phyloP scores from a whole-genome alignment of 768 basidiomycete species.

The Boletus barrowsii region DNA sequence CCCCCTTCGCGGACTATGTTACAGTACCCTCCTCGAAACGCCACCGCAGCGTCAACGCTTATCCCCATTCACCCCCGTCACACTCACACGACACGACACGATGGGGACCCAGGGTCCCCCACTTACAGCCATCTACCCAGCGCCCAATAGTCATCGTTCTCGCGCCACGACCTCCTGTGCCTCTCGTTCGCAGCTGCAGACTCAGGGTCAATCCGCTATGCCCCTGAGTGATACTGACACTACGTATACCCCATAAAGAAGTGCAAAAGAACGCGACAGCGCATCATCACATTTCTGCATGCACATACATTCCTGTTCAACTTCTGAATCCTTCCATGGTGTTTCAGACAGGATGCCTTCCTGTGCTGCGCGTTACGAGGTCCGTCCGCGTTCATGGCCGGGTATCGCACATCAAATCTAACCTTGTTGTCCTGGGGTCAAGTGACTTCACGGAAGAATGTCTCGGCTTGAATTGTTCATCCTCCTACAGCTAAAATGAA shows the following conservation, averaged over 20 bases:
- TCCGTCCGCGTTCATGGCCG: conserved; percentile 11
- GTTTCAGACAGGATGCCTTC: background rate
- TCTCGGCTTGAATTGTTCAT: background rate
- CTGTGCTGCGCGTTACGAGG: conserved; percentile 2
- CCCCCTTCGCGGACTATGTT: conserved; percentile 9
- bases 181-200: background rate
- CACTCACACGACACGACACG: conserved; percentile 7
- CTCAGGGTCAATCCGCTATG: too few relatives aligned
- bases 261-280: background rate
- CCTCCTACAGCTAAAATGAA: background rate
- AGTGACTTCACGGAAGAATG: background rate
- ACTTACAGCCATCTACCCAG: background rate
- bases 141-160: background rate
- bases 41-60: background rate
- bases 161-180: background rate
- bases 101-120: background rate
- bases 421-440: conserved; percentile 5
- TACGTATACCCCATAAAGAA: background rate
- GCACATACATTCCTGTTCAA: background rate
- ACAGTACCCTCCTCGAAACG: background rate
- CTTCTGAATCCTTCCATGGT: background rate
- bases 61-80: background rate
- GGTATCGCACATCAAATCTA: conserved; percentile 5
- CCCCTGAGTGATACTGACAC: too few relatives aligned
- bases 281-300: conserved; percentile 4